phyloP scores from a whole-genome alignment of 2,329 filamentous ascomycete genomes.

The Fusarium sp. region DNA sequence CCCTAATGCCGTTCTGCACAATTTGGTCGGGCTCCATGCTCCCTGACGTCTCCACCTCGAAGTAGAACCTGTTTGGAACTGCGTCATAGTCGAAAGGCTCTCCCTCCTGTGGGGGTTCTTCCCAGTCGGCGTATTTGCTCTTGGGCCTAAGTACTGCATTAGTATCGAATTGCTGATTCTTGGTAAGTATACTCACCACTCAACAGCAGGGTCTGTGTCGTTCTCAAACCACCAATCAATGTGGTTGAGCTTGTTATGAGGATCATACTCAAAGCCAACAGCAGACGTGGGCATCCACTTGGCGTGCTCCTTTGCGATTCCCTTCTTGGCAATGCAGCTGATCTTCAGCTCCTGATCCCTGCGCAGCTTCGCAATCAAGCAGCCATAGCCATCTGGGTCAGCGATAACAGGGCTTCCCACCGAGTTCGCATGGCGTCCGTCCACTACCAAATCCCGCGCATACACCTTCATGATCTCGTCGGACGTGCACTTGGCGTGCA shows the following conservation, averaged over 20 bases:
- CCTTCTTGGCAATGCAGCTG: constrained; percentile 95
- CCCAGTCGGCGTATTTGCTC: constrained; percentile 82
- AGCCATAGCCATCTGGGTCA: constrained; percentile 84
- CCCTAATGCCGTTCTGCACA: constrained; percentile 87
- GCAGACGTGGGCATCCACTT: constrained; percentile 97
- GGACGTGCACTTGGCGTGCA: constrained; percentile 86
- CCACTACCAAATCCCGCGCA: constrained; percentile 85
- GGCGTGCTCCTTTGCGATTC: constrained; percentile 97
- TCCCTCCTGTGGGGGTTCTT: constrained; percentile 82
- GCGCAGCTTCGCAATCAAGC: constrained; percentile 89
- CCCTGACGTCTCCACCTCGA: constrained; percentile 91
- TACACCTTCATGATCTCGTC: constrained; percentile 95
- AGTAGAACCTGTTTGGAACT: constrained; percentile 86
- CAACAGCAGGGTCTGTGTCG: constrained; percentile 76
- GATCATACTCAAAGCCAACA: constrained; percentile 97
- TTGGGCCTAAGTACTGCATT: constrained; percentile 71
- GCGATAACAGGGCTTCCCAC: constrained; percentile 86
- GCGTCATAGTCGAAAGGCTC: constrained; percentile 94
- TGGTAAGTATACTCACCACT: constrained; percentile 75
- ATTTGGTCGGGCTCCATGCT: constrained; percentile 91
- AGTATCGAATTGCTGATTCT: not conserved
- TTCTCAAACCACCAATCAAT: constrained; percentile 94
- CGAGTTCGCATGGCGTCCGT: constrained; percentile 76
- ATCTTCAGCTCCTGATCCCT: constrained; percentile 91
- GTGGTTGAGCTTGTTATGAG: constrained; percentile 94